These are phyloP conservation scores for Ophiostoma novo-ulmi DNA, from an alignment of 2,329 filamentous ascomycete genomes.

Conservation along the genomic window DNA sequence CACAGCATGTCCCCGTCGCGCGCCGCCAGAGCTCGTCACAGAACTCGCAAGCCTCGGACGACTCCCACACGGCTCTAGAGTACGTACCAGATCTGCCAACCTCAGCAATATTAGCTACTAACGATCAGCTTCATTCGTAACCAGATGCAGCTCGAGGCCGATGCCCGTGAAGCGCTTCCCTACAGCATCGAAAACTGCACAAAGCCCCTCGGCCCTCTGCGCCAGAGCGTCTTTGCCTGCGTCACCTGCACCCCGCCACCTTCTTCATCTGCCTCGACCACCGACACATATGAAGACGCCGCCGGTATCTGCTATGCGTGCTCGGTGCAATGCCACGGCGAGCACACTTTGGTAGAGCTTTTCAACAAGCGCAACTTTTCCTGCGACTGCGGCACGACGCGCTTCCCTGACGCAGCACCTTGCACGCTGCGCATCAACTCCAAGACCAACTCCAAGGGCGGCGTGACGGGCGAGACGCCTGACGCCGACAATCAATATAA, in stretches of 20 bases:
- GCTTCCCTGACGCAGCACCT: slow-evolving; percentile 63
- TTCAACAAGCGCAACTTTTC: slow-evolving; percentile 94
- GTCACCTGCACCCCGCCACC: slow-evolving; percentile 87
- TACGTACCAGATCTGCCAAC: slow-evolving; percentile 33
- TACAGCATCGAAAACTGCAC: slow-evolving; percentile 96
- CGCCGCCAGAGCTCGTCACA: slow-evolving; percentile 59
- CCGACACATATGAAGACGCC: slow-evolving; percentile 46
- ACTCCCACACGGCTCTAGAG: slow-evolving; percentile 70
- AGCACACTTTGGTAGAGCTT: slow-evolving; percentile 90
- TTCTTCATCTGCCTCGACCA: slow-evolving; percentile 46
- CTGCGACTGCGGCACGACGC: slow-evolving; percentile 90
- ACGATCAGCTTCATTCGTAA: slow-evolving; percentile 63
- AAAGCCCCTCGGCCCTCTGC: slow-evolving; percentile 77
- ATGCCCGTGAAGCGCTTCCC: slow-evolving; percentile 89
- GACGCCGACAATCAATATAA: slow-evolving; percentile 80
- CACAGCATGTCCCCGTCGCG: slow-evolving; percentile 29
- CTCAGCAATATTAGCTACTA: background rate
- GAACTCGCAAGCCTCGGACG: slow-evolving; percentile 54
- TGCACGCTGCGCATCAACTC: slow-evolving; percentile 72
- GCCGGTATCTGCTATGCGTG: slow-evolving; percentile 95
- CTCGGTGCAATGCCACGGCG: slow-evolving; percentile 92
- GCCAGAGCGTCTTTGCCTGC: slow-evolving; percentile 87
- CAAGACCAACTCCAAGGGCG: slow-evolving; percentile 68
- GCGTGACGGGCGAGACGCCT: slow-evolving; percentile 69
- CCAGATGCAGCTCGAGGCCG: slow-evolving; percentile 86